phyloP scores from a whole-genome alignment of 305 asterid species.

The Solanum hybrid region DNA sequence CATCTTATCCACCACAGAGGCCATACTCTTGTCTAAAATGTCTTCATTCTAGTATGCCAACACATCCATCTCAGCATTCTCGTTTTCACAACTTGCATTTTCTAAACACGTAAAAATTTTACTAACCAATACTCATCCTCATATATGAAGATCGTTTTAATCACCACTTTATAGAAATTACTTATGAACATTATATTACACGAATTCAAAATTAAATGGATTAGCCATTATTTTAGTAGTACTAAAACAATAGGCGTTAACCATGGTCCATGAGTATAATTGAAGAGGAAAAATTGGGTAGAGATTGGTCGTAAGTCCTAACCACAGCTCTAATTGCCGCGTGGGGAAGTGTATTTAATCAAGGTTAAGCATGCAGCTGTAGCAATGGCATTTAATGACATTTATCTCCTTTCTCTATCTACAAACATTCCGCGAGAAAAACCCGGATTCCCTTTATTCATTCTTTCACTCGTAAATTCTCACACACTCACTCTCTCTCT shows the following conservation, averaged over 20 bases:
- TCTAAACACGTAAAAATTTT: neutral
- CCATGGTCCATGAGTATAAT: neutral
- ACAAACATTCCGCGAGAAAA: neutral
- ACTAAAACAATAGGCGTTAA: neutral
- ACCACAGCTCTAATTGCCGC: neutral
- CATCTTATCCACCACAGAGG: neutral
- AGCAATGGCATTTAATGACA: neutral
- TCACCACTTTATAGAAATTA: neutral
- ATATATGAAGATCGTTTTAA: neutral
- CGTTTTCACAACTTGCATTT: neutral
- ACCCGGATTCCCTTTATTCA: neutral
- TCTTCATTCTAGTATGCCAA: neutral
- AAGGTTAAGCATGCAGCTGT: neutral
- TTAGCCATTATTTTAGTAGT: neutral
- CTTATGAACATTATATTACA: neutral
- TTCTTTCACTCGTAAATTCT: neutral
- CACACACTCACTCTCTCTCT: neutral
- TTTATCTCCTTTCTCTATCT: neutral
- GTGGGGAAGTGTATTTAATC: neutral
- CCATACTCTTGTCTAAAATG: no score
- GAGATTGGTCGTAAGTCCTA: neutral
- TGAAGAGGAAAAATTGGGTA: neutral
- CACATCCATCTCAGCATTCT: neutral
- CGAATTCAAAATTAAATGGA: neutral
- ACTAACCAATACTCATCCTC: neutral